A percentile compares a stretch with the other conserved stretches of the same genome.
These are phyloP conservation scores for Pulveroboletus ravenelii DNA, from an alignment of 768 basidiomycete genomes.

Conservation along the genomic window DNA sequence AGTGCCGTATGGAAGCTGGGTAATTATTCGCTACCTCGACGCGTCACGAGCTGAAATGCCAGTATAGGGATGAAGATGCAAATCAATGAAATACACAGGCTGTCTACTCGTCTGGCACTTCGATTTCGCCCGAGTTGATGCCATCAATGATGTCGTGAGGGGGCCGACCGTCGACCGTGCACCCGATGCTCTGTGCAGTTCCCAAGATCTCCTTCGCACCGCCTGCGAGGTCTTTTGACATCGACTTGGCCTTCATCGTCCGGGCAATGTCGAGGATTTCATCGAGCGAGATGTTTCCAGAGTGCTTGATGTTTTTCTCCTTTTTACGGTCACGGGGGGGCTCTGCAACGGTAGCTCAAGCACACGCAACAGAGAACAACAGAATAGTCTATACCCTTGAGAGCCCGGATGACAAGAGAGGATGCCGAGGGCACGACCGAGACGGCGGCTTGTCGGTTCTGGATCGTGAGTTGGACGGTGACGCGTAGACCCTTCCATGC, in stretches of 20 bases:
- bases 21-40: no score
- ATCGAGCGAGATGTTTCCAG: conserved; percentile 88
- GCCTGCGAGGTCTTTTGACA: conserved; percentile 86
- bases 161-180: conserved; percentile 90
- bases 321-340: conserved; percentile 99
- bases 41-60: conserved; percentile 7
- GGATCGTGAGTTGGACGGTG: conserved; percentile 97
- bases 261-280: conserved; percentile 95
- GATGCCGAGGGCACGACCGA: conserved; percentile 96
- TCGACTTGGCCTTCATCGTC: conserved; percentile 90
- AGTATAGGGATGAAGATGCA: conserved; percentile 11
- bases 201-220: conserved; percentile 97
- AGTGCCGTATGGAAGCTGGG: no score
- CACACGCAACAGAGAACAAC: not conserved
- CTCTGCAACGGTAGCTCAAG: conserved; percentile 47
- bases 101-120: conserved; percentile 78
- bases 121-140: conserved; percentile 79
- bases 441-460: conserved; percentile 98
- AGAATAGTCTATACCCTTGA: conserved; percentile 74
- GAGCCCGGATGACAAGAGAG: conserved; percentile 94
- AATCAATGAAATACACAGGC: conserved; percentile 15
- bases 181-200: conserved; percentile 94
- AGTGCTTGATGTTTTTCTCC: conserved; percentile 99
- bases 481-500: conserved; percentile 99
- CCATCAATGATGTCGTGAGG: conserved; percentile 91